phyloP scores from a whole-genome alignment of 2,329 filamentous ascomycete genomes.

The Hymenoscyphus infarciens region DNA sequence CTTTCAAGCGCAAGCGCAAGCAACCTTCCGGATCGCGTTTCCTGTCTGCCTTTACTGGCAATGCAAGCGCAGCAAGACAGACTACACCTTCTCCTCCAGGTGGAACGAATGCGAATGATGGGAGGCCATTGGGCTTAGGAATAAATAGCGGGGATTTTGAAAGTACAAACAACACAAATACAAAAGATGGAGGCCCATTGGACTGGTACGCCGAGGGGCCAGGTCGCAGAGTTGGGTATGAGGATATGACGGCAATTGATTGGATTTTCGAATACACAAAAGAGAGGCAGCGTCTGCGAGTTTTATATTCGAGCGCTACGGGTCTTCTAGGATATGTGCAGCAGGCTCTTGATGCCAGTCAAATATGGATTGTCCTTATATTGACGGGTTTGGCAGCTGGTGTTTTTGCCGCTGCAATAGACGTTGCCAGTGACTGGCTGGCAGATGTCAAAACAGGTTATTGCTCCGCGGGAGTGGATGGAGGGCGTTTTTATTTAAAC shows the following conservation, averaged over 20 bases:
- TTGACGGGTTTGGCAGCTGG: constrained; percentile 82
- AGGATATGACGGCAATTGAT: constrained; percentile 95
- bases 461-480: constrained; percentile 72
- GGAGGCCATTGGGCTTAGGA: constrained; percentile 21
- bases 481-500: constrained; percentile 87
- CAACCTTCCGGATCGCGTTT: constrained; percentile 25
- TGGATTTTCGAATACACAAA: constrained; percentile 99
- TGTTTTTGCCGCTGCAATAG: constrained; percentile 79
- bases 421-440: constrained; percentile 89
- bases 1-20: constrained; percentile 69
- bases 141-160: constrained; percentile 16
- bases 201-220: constrained; percentile 93
- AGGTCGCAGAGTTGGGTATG: constrained; percentile 86
- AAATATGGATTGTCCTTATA: constrained; percentile 88
- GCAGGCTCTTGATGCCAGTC: constrained; percentile 76
- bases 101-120: constrained; percentile 19
- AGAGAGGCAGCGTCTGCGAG: constrained; percentile 82
- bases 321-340: constrained; percentile 71
- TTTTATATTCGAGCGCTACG: constrained; percentile 64
- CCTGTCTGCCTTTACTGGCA: constrained; percentile 29
- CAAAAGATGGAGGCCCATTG: constrained; percentile 47
- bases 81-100: constrained; percentile 28
- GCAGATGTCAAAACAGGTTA: constrained; percentile 89
- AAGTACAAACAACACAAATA: constrained; percentile 13
- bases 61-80: constrained; percentile 22